A percentile compares a stretch with the other conserved stretches of the same genome.
These are phyloP conservation scores for Curvularia sp. DNA, from an alignment of 2,329 filamentous ascomycete species.

Conservation along the genomic window DNA sequence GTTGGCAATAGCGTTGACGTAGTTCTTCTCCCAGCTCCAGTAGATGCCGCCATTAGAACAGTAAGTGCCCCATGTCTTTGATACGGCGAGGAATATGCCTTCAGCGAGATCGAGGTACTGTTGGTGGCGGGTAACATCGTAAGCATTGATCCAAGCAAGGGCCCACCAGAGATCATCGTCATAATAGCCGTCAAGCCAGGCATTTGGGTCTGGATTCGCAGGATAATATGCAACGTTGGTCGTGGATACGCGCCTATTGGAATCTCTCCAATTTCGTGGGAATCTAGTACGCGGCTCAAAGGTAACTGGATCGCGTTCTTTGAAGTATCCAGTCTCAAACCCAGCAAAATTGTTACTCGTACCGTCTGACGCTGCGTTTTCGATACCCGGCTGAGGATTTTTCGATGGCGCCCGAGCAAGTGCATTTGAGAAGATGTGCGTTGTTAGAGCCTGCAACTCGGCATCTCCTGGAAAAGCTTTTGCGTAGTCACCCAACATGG, in stretches of 20 bases:
- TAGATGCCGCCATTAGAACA: constrained; percentile 59
- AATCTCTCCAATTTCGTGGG: constrained; percentile 32
- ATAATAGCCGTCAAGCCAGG: constrained; percentile 57
- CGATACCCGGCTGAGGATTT: constrained; percentile 41
- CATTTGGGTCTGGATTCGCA: constrained; percentile 25
- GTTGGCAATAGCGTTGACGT: constrained; percentile 64
- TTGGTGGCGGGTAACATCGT: constrained; percentile 58
- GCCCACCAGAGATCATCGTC: constrained; percentile 63
- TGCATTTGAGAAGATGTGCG: constrained; percentile 56
- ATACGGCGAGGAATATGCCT: constrained; percentile 59
- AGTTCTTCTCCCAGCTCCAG: constrained; percentile 56
- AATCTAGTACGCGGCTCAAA: constrained; percentile 29
- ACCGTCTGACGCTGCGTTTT: constrained; percentile 19
- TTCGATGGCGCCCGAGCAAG: constrained; percentile 44
- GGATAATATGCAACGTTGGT: constrained; percentile 13
- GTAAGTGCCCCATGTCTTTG: constrained; percentile 45
- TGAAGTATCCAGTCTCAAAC: constrained; percentile 31
- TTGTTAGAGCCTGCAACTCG: constrained; percentile 49
- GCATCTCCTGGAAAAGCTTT: constrained; percentile 33
- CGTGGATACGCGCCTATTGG: constrained; percentile 11
- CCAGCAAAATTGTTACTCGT: constrained; percentile 16
- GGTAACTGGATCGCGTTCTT: constrained; percentile 26
- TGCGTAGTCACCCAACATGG: constrained; percentile 65
- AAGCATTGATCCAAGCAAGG: constrained; percentile 62
- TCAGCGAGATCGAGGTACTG: constrained; percentile 58